Conservation (phyloP, 164 flowering plant genomes). For the Pachysandra terminalis region DNA sequence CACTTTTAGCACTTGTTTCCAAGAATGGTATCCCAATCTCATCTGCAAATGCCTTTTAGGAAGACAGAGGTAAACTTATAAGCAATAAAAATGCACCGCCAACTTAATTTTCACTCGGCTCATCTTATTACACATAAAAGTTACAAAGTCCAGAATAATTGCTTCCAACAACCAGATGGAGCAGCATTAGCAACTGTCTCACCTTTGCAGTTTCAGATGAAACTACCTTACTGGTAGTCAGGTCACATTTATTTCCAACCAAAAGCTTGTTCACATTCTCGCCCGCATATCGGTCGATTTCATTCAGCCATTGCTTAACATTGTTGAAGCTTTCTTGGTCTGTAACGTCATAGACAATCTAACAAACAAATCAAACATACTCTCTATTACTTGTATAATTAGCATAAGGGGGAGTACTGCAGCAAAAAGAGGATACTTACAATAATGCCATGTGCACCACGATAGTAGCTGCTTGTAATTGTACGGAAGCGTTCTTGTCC, state of each 20-base stretch:
- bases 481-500: slow-evolving; percentile 14
- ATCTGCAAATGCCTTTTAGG: too few species aligned
- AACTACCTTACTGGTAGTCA: neutral
- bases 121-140: too few species aligned
- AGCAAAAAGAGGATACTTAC: neutral
- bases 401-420: too few species aligned
- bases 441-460: slow-evolving; percentile 16
- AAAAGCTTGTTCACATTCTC: neutral
- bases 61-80: neutral
- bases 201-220: slow-evolving; percentile 3
- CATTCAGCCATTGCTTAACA: too few species aligned
- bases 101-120: too few species aligned
- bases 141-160: too few species aligned
- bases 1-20: neutral
- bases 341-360: neutral
- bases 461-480: slow-evolving; percentile 15
- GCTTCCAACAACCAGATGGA: neutral
- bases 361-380: neutral
- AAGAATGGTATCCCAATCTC: slow-evolving; percentile 2
- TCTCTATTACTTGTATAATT: too few species aligned
- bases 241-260: too few species aligned
- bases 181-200: neutral
- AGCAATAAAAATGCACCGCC: too few species aligned
- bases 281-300: neutral
- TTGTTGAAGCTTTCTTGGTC: too few species aligned